Percentiles rank a stretch among this genome's conserved stretches.
phyloP scores from a whole-genome alignment of 805 yeast genomes.

The Yarrowia bubula region DNA sequence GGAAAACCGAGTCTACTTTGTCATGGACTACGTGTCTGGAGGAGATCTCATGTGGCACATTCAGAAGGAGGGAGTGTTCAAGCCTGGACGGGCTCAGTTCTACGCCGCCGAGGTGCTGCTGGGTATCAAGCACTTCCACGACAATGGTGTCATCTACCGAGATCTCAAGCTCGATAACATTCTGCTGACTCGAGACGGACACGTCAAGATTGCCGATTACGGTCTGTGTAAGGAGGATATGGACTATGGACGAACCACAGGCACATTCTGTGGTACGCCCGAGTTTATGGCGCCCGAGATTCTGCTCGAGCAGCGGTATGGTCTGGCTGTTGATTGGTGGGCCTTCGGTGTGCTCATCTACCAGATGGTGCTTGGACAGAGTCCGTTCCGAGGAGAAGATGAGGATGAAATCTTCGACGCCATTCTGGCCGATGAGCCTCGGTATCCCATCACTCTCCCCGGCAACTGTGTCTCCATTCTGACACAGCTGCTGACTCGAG shows the following conservation, averaged over 20 bases:
- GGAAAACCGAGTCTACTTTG: constrained; percentile 94
- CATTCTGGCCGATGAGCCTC: constrained; percentile 91
- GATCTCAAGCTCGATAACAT: constrained; percentile 95
- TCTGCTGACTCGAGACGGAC: constrained; percentile 83
- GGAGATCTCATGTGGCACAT: constrained; percentile 99
- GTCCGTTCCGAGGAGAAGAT: constrained; percentile 96
- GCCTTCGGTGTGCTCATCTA: constrained; percentile 95
- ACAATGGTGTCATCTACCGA: constrained; percentile 92
- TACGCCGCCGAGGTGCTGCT: constrained; percentile 95
- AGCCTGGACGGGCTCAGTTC: constrained; percentile 89
- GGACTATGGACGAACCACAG: constrained; percentile 82
- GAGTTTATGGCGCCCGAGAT: constrained; percentile 99
- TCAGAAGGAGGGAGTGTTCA: constrained; percentile 76
- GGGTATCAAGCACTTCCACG: constrained; percentile 90
- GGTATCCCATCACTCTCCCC: constrained; percentile 96
- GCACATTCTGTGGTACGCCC: constrained; percentile 98
- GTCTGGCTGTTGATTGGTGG: constrained; percentile 99
- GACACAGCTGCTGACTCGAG: constrained; percentile 87
- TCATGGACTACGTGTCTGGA: constrained; percentile 96
- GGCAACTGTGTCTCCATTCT: constrained; percentile 91
- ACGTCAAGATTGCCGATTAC: constrained; percentile 94
- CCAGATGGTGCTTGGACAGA: constrained; percentile 94
- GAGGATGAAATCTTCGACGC: constrained; percentile 97
- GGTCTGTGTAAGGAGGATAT: constrained; percentile 94
- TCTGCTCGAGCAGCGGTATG: constrained; percentile 85